Evolutionary conservation across 805 yeast genomes (phyloP), one percentile per base, ranked within the genome.

Genomic region (Maudiozyma bulderi): DNA sequence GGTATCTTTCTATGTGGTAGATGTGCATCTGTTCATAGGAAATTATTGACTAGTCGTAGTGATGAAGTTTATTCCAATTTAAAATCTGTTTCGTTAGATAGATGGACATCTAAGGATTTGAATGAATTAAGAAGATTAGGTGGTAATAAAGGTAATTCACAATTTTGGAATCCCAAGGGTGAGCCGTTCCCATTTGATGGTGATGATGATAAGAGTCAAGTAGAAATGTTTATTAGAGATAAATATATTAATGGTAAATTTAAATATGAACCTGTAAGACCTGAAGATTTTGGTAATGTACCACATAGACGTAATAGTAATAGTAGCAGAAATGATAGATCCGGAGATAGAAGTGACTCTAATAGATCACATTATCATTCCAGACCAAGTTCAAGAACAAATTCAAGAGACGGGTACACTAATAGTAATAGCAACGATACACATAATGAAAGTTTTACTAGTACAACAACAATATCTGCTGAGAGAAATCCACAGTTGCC

Each of bases 1-100:
- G 95, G 95, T 30, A 68, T 86, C 5, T 81, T 87, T 51, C 69
- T 87, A 14, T 87, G 95, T 69, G 93, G 93, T 13, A 71, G 93
- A 54, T 87, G 95, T 73, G 91, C 95, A 8, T 79, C 86, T 3
- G 73, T 81, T 34, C 95, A 87, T 65, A 72, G 87, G 52, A 76
- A 76, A 49, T 52, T 61, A 13, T 70, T 86, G 41, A 86, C 88
- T 0, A 57, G 72, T 1, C 53, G 65, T 29, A 59, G 56, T 32
- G 67, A 63, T 43, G 57, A 47, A 8, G 80, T 79, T 40, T 65
- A 82, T 10, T 81, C 90, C 5, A 67, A 71, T 46, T 86, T 86
- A 7, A 85, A 84, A 58, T 82, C 90, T 0, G 68, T 87, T 47
- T 80, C 89, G 5, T 70, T 84, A 61, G 95, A 87, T 56, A 66